These are phyloP conservation scores for Saccharomycopsis sp. DNA, from an alignment of 805 yeast species.

Conservation along the genomic window DNA sequence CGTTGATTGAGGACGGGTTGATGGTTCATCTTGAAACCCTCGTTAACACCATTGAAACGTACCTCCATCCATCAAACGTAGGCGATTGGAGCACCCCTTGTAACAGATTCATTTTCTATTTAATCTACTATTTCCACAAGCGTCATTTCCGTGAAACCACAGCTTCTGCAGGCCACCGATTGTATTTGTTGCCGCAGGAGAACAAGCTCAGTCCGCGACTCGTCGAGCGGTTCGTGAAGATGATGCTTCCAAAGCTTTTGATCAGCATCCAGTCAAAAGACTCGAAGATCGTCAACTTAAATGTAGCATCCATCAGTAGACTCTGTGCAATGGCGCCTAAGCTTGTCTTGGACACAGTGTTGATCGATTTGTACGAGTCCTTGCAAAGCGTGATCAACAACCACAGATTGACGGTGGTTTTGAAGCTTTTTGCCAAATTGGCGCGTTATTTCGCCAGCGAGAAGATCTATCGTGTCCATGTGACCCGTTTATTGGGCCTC, in stretches of 20 bases:
- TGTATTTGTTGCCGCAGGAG: constrained; percentile 28
- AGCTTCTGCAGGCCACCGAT: constrained; percentile 24
- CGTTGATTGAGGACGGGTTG: constrained; percentile 38
- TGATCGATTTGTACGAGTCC: constrained; percentile 74
- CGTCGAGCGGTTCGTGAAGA: constrained; percentile 39
- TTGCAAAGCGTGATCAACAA: constrained; percentile 59
- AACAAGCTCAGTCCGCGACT: constrained; percentile 34
- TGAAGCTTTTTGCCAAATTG: constrained; percentile 58
- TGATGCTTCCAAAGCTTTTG: constrained; percentile 49
- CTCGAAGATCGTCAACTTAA: constrained; percentile 45
- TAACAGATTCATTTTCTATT: constrained; percentile 54
- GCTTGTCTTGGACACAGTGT: constrained; percentile 43
- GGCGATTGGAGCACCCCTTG: constrained; percentile 82
- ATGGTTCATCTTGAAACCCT: constrained; percentile 47
- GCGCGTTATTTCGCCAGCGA: constrained; percentile 59
- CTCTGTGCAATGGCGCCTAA: constrained; percentile 58
- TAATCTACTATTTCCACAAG: constrained; percentile 54
- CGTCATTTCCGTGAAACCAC: constrained; percentile 46
- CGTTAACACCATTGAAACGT: constrained; percentile 68
- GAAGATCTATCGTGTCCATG: constrained; percentile 67
- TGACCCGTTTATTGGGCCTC: constrained; percentile 65
- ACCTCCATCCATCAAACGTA: constrained; percentile 86
- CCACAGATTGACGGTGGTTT: constrained; percentile 70
- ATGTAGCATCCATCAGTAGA: constrained; percentile 53
- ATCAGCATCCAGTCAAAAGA: constrained; percentile 78